phyloP scores from a whole-genome alignment of 352 stramenopile genomes.

The Phytophthora sojae region DNA sequence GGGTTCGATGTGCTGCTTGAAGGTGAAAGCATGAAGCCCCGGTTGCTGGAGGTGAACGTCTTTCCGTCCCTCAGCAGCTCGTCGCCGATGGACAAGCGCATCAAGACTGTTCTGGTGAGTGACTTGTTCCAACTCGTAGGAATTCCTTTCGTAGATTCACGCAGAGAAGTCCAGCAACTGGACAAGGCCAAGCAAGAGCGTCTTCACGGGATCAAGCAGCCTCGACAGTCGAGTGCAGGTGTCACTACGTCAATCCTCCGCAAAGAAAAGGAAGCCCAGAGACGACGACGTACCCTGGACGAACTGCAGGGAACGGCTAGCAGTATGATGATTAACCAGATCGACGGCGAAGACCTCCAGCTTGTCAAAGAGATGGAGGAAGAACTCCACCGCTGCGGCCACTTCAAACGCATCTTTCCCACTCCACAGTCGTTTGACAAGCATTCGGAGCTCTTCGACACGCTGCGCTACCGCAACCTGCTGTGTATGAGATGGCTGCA shows the following conservation, averaged over 20 bases:
- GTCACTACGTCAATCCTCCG: slow-evolving; percentile 9
- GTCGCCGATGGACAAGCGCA: slow-evolving; percentile 87
- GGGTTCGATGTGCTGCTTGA: slow-evolving; percentile 91
- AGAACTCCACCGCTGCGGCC: slow-evolving; percentile 62
- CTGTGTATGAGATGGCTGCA: slow-evolving; percentile 71
- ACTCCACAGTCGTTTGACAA: slow-evolving; percentile 57
- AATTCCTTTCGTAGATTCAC: slow-evolving; percentile 59
- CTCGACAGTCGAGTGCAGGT: slow-evolving; percentile 1
- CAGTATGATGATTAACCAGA: slow-evolving; percentile 35
- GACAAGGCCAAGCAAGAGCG: slow-evolving; percentile 61
- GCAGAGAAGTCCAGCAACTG: slow-evolving; percentile 38
- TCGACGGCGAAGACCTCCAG: slow-evolving; percentile 63
- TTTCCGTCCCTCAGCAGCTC: slow-evolving; percentile 89
- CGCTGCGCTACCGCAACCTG: slow-evolving; percentile 57
- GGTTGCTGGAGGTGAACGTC: slow-evolving; percentile 93
- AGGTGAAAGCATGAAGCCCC: slow-evolving; percentile 71
- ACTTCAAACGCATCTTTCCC: slow-evolving; percentile 84
- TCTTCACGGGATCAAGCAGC: slow-evolving; percentile 49
- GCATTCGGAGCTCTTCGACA: slow-evolving; percentile 69
- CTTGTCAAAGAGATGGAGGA: slow-evolving; percentile 71
- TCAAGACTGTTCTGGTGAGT: slow-evolving; percentile 91
- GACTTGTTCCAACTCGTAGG: slow-evolving; percentile 88
- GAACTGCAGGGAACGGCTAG: slow-evolving; percentile 35
- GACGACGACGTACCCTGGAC: slow-evolving; percentile 42
- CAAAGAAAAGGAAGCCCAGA: slow-evolving; percentile 28